Conservation (phyloP, 306 rosid species). For the Begonia peltatifolia region DNA sequence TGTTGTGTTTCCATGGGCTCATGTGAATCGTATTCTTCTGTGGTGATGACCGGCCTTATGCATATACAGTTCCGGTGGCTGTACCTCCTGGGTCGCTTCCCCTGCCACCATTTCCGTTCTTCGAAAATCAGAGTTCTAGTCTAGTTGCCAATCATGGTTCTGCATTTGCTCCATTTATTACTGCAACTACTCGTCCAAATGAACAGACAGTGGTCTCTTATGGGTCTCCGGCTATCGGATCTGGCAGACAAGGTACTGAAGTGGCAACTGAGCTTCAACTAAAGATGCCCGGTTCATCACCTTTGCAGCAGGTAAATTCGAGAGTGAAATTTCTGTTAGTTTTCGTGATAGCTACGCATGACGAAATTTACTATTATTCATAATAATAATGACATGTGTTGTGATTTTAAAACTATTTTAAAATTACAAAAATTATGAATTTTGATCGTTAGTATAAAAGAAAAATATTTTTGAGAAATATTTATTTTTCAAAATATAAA, state of each 20-base stretch:
- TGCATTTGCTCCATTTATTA: conserved; percentile 46
- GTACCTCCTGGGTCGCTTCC: conserved; percentile 66
- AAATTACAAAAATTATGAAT: too few relatives aligned
- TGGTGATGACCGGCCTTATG: conserved; percentile 58
- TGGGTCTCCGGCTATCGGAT: conserved; percentile 33
- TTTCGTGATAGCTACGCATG: too few relatives aligned
- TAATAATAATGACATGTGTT: too few relatives aligned
- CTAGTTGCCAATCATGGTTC: conserved; percentile 50
- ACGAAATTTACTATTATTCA: too few relatives aligned
- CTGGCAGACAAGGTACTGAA: conserved; percentile 50
- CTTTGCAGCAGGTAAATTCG: conserved; percentile 36
- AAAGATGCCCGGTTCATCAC: conserved; percentile 89
- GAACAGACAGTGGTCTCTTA: conserved; percentile 38
- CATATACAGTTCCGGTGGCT: conserved; percentile 58
- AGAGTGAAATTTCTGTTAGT: too few relatives aligned
- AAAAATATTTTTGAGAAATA: too few relatives aligned
- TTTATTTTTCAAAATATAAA: too few relatives aligned
- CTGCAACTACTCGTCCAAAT: conserved; percentile 35
- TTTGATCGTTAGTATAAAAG: too few relatives aligned
- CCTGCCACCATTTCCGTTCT: conserved; percentile 61
- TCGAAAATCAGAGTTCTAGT: conserved; percentile 47
- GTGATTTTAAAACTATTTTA: too few relatives aligned
- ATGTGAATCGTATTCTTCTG: conserved; percentile 38
- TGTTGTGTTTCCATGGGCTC: conserved; percentile 67
- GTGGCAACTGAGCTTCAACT: conserved; percentile 91